Base-by-base conservation (phyloP, 768 basidiomycete species). In the Lactarius pseudohatsudake region DNA sequence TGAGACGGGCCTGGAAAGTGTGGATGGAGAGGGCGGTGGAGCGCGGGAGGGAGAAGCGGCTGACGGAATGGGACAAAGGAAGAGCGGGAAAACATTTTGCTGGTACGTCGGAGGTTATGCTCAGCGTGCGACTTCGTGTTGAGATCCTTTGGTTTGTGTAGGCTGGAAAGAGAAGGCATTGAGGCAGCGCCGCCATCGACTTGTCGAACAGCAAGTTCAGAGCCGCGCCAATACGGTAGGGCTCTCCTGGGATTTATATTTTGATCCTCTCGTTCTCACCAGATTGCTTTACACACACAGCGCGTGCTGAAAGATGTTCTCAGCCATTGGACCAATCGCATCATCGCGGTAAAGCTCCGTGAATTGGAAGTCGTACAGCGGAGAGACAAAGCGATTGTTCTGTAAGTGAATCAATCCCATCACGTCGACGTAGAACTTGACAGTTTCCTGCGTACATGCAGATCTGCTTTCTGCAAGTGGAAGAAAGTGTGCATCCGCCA, bases 321-420 rank as follows among this genome's bases (percentile, higher is more conserved):
- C 64, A 74, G 77, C 22, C 77, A 73, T 50, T 94, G 92, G 92
- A 91, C 86, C 10, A 86, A 86, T 69, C 83, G 85, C 6, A 86
- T 91, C 9, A 88, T 92, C 64, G 85, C 85, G 57, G 75, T 90
- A 58, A 94, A 92, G 73, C 80, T 86, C 60, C 84, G 86, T 36
- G 90, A 92, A 74, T 73, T 91, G n/a, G 84, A 90, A 56, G 81
- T 85, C 22, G 76, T 77, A 9, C 85, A 88, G 65, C 80, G 78
- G 62, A 77, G 77, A 63, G 76, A 81, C 28, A 77, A 75, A 41
- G 71, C 71, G 16, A 61, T 81, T 22, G 59, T 81, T 7, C 72
- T 72, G 84, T 85, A 65, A 69, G 76, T 66, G 4, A 53, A 16
- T 54, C 5, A 34, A 16, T 59, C 5, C 62, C 30, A 13, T 28